A percentile compares a stretch with the other conserved stretches of the same genome.
phyloP scores from a whole-genome alignment of 2,329 filamentous ascomycete genomes.

The Samsoniella hepiali region DNA sequence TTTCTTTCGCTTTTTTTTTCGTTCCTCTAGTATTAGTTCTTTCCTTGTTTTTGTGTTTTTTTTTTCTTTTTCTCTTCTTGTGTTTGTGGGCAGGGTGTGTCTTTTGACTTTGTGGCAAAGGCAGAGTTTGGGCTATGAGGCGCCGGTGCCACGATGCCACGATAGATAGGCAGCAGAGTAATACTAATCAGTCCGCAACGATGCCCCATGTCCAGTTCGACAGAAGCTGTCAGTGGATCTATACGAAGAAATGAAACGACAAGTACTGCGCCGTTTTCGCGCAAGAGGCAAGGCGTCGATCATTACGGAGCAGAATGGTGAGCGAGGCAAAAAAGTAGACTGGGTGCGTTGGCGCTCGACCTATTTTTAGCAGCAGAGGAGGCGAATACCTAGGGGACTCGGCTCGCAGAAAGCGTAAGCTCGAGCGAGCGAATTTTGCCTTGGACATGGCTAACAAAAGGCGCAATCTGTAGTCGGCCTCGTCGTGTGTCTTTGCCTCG shows the following conservation, averaged over 20 bases:
- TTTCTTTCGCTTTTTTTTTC: background rate
- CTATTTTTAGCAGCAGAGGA: background rate
- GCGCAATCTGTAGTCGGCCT: background rate
- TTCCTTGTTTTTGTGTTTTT: background rate
- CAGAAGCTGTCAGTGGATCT: background rate
- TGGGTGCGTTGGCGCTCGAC: background rate
- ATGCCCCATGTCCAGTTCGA: background rate
- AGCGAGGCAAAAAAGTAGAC: no score
- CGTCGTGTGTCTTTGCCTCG: background rate
- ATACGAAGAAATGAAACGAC: slow-evolving; percentile 2
- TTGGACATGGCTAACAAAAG: background rate
- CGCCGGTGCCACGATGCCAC: background rate
- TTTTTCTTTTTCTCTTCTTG: background rate
- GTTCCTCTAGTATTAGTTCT: background rate
- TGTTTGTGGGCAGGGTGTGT: background rate
- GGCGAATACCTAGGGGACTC: background rate
- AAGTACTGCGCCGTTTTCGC: background rate
- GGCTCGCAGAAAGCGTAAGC: background rate
- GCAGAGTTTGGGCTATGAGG: background rate
- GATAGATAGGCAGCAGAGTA: background rate
- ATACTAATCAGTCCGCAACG: background rate
- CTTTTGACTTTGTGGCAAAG: background rate
- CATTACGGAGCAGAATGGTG: background rate
- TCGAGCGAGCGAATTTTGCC: background rate
- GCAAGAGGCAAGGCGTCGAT: background rate